Evolutionary conservation across 768 basidiomycete species (phyloP).

Genomic region (Asterophora parasitica): DNA sequence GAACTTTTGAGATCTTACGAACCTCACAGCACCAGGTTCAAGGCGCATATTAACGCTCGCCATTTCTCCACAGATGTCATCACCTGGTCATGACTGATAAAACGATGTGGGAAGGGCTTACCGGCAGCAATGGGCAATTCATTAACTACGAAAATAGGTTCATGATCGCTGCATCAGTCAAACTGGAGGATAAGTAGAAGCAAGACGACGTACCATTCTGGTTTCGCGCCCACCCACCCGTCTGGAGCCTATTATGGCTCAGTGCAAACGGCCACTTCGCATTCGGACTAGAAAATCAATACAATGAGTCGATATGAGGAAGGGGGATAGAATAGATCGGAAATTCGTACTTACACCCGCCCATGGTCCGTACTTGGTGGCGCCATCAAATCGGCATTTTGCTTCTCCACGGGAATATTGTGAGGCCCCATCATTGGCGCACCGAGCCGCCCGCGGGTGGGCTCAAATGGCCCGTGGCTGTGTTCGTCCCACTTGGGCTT

Average conservation of each 20-base stretch:
- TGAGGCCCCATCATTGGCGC: conserved; percentile 38
- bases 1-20: conserved; percentile 2
- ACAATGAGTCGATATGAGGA: not conserved
- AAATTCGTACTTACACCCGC: conserved; percentile 29
- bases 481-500: conserved; percentile 30
- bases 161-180: not conserved
- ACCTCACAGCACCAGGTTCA: conserved; percentile 46
- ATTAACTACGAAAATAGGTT: conserved; percentile 25
- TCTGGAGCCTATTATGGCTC: conserved; percentile 52
- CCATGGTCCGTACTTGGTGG: conserved; percentile 43
- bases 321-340: not conserved
- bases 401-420: conserved; percentile 34
- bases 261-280: conserved; percentile 55
- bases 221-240: conserved; percentile 58
- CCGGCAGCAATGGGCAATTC: conserved; percentile 48
- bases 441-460: conserved; percentile 36
- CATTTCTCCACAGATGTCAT: conserved; percentile 33
- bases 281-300: conserved; percentile 34
- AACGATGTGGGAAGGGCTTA: conserved; percentile 11
- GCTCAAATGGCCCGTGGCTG: conserved; percentile 22
- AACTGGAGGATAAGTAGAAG: too few species aligned
- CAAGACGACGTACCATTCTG: conserved; percentile 42
- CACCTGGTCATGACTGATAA: too few species aligned
- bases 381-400: conserved; percentile 41
- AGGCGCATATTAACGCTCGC: conserved; percentile 51